Base-by-base conservation (phyloP, 2,329 filamentous ascomycete genomes). In the Aureobasidium sp. region DNA sequence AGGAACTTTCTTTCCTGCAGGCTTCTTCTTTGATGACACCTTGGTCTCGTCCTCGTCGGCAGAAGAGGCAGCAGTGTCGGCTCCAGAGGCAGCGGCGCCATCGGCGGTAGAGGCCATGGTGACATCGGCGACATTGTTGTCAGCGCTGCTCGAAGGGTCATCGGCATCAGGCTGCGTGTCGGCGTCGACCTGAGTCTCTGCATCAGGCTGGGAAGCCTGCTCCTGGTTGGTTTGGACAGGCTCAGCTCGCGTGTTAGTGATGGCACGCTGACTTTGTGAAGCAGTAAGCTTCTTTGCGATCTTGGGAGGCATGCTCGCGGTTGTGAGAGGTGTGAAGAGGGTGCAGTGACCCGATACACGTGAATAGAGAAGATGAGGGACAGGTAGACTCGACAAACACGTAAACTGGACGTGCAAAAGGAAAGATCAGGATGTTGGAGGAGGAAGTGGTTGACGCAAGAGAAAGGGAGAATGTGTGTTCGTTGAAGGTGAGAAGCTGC, bases 1-100 rank as follows among this genome's bases (percentile, higher is more conserved):
- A 97, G 74, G 8, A 91, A 91, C 66, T 92, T 82, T 56, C 25
- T 56, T 56, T 5, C 27, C 22, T 9, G 53, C n/a, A 15, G 17
- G 8, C 11, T 15, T 44, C 41, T 44, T 44, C 14, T 22, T 44
- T 15, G 20, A 14, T 14, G 11, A 22, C 6, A 25, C 9, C 8
- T 44, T 44, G 17, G 41, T n/a, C 27, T 58, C 41, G 9, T 14
- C n/a, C 12, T 57, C 55, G 15, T 58, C 20, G 5, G 31, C 31
- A n/a, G 41, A 29, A 17, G 20, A 17, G 6, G 7, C 20, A n/a
- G 27, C n/a, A 12, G 55, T 58, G 17, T 47, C 55, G 14, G 29
- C 14, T 5, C 12, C 27, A 12, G 41, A 12, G 37, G 55, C 55
- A 29, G 4, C 29, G 6, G 41, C 29, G n/a, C 20, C 55, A 48